Evolutionary conservation across 768 basidiomycete genomes (phyloP), one percentile per base, ranked within the genome.

Genomic region (Boletus subparvulus): DNA sequence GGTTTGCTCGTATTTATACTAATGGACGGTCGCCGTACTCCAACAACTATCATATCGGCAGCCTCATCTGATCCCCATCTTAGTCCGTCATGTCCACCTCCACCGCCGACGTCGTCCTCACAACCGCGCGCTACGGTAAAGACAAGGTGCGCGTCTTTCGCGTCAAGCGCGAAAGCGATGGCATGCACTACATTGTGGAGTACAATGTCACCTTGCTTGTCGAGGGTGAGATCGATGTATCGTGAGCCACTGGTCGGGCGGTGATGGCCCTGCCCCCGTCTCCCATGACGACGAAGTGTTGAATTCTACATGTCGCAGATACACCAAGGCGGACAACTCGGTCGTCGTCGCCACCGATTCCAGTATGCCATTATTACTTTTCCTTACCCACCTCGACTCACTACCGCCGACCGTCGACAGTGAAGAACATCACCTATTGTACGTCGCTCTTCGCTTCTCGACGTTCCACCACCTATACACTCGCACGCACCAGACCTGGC

Each of bases 291-390:
- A 50, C 16, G 32, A 28, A 17, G n/a, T 17, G 21, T 12, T 56
- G 50, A 63, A 4, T 5, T 50, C 32, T 11, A 19, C 32, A 9
- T 32, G 32, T 46, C 47, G 43, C 44, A 92, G 92, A 64, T 98
- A 90, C 72, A 96, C 92, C 4, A 62, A 92, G 61, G 92, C 90
- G 0, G 92, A 98, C 67, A 98, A 98, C 73, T 81, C 81, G 3
- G 84, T 87, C 11, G 80, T 97, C 11, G 92, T 98, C 3, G 87
- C 95, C 3, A 98, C 94, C 1, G 95, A 98, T 74, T 91, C 92
- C 1, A 87, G 92, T 92, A 64, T 65, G 88, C 77, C 36, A 5
- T 49, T 0, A 4, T 8, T 1, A 16, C 10, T 4, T 11, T 32
- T 45, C 17, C 26, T 30, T 26, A 10, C 30, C 7, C 24, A 33